phyloP scores from a whole-genome alignment of 1,284 basidiomycete genomes.

The Apiotrichum gracile region DNA sequence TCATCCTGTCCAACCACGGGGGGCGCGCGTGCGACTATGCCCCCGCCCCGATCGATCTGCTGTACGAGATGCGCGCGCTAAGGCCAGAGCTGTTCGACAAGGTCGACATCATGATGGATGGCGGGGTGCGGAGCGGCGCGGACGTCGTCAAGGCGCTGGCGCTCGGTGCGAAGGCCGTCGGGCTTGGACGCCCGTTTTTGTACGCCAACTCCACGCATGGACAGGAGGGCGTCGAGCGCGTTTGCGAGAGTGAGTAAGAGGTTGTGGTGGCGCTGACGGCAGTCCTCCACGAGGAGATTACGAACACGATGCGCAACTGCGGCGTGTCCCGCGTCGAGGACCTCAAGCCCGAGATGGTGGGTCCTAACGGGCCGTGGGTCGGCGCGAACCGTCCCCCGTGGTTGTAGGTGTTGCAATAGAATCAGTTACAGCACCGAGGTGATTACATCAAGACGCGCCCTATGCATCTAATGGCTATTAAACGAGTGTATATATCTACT shows the following conservation, averaged over 20 bases:
- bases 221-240: constrained; percentile 47
- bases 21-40: constrained; percentile 40
- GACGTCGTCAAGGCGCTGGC: constrained; percentile 51
- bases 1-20: constrained; percentile 46
- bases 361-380: constrained; percentile 43
- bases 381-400: constrained; percentile 35
- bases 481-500: neutral
- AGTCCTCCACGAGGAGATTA: constrained; percentile 65
- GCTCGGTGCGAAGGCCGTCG: constrained; percentile 50
- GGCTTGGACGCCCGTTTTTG: constrained; percentile 49
- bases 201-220: constrained; percentile 46
- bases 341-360: constrained; percentile 72
- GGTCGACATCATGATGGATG: constrained; percentile 48
- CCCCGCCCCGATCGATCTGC: constrained; percentile 47
- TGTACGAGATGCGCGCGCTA: constrained; percentile 45
- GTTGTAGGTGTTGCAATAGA: too few species aligned
- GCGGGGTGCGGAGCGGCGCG: constrained; percentile 49
- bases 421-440: too few species aligned
- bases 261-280: constrained; percentile 73
- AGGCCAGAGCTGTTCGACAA: constrained; percentile 46
- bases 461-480: neutral
- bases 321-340: constrained; percentile 50
- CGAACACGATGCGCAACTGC: constrained; percentile 45
- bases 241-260: constrained; percentile 62
- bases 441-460: too few species aligned